Evolutionary conservation across 2,329 filamentous ascomycete species (phyloP).

Genomic region (Colletotrichum sojae): DNA sequence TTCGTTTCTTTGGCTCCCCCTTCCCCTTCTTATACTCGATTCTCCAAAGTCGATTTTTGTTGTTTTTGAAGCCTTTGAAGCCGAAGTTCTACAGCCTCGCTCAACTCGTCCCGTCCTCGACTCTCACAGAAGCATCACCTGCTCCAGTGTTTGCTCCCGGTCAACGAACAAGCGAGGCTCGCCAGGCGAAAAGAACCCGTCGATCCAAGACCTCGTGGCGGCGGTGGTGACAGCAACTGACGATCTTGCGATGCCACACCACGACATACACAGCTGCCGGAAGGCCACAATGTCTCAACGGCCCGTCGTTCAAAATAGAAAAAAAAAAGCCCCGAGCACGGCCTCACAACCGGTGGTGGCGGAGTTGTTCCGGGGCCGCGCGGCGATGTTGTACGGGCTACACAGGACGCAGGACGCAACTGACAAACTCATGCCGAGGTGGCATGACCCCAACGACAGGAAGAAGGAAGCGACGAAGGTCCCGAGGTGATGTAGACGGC

Average conservation of each 20-base stretch:
- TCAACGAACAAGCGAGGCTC: background rate
- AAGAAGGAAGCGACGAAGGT: background rate
- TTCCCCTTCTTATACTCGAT: background rate
- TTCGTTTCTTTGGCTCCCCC: background rate
- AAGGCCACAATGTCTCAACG: background rate
- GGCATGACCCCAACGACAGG: slow-evolving; percentile 1
- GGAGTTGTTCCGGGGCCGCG: slow-evolving; percentile 17
- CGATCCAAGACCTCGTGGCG: slow-evolving; percentile 12
- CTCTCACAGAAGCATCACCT: slow-evolving; percentile 15
- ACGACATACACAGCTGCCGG: background rate
- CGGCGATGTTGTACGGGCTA: slow-evolving; percentile 22
- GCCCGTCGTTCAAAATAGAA: background rate
- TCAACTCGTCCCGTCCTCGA: background rate
- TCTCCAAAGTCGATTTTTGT: background rate
- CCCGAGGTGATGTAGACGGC: slow-evolving; percentile 10
- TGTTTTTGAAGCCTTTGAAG: background rate
- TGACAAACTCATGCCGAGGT: slow-evolving; percentile 16
- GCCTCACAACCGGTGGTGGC: background rate
- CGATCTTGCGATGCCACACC: background rate
- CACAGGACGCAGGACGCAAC: slow-evolving; percentile 5
- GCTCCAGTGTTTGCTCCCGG: slow-evolving; percentile 16
- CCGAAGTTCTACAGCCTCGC: background rate
- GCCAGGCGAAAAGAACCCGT: background rate
- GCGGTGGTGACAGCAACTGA: background rate
- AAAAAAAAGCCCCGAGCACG: background rate